Conservation (phyloP, 768 basidiomycete genomes). For the Sutorius australiensis region DNA sequence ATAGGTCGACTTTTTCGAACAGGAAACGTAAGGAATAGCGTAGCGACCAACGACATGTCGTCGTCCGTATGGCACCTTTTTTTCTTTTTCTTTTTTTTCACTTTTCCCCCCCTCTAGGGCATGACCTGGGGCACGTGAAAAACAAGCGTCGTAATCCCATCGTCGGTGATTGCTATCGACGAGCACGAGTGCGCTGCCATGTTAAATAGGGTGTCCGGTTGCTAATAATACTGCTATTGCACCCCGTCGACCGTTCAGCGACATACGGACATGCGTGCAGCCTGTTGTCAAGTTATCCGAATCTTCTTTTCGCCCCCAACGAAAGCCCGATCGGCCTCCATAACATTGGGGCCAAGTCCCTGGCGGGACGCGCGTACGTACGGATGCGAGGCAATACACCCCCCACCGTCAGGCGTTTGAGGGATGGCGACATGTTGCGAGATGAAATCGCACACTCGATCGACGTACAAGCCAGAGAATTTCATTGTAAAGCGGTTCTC, state of each 20-base stretch:
- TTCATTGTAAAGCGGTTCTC: constrained; percentile 3
- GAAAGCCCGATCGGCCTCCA: constrained; percentile 4
- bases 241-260: constrained; percentile 1
- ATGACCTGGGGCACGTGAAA: neutral
- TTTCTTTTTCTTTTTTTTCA: neutral
- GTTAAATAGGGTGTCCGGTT: constrained; percentile 9
- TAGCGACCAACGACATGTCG: neutral
- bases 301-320: neutral
- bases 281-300: constrained; percentile 9
- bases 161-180: neutral
- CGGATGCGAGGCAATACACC: neutral
- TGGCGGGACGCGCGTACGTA: constrained; percentile 14
- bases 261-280: constrained; percentile 1
- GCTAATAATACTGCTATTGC: constrained; percentile 13
- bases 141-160: neutral
- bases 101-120: neutral
- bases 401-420: constrained; percentile 6
- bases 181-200: neutral
- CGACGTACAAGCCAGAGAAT: constrained; percentile 15
- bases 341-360: constrained; percentile 1
- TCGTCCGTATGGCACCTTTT: neutral
- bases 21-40: constrained; percentile 10
- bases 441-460: constrained; percentile 26
- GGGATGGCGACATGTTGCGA: constrained; percentile 13
- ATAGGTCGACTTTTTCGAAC: neutral